A percentile compares a stretch with the other conserved stretches of the same genome.
Conservation (phyloP, 768 basidiomycete species). For the Kwoniella sp. region DNA sequence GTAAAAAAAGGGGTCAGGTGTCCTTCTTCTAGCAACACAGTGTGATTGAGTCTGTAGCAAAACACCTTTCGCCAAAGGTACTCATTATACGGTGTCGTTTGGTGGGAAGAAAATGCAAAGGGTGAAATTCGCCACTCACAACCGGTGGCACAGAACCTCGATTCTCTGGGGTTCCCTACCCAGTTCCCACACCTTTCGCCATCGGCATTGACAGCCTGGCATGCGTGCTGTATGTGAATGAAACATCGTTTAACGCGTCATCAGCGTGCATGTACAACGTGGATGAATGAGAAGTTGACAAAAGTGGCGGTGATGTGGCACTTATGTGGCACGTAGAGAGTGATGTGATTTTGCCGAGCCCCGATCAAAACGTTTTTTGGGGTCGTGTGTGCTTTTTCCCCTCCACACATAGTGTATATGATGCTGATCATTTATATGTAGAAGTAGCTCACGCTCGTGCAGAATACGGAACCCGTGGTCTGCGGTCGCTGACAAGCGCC, state of each 20-base stretch:
- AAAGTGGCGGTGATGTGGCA: constrained; percentile 1
- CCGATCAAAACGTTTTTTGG: constrained; percentile 6
- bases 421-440: neutral
- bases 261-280: constrained; percentile 4
- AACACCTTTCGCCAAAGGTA: too few species aligned
- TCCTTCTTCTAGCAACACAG: too few species aligned
- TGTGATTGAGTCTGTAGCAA: too few species aligned
- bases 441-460: constrained; percentile 20
- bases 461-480: constrained; percentile 16
- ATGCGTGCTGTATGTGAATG: constrained; percentile 15
- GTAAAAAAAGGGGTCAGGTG: too few species aligned
- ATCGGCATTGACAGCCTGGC: constrained; percentile 25
- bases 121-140: constrained; percentile 11
- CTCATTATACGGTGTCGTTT: neutral
- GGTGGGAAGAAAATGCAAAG: neutral
- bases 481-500: constrained; percentile 22
- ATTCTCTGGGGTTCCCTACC: constrained; percentile 5
- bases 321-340: neutral
- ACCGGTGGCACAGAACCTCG: constrained; percentile 21
- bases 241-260: constrained; percentile 3
- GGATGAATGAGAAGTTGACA: neutral
- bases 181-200: constrained; percentile 23
- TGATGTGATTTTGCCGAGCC: neutral
- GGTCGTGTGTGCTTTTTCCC: neutral
- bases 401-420: neutral